Evolutionary conservation across 140 eudicot species (phyloP).

Genomic region (Flaveria floridana): DNA sequence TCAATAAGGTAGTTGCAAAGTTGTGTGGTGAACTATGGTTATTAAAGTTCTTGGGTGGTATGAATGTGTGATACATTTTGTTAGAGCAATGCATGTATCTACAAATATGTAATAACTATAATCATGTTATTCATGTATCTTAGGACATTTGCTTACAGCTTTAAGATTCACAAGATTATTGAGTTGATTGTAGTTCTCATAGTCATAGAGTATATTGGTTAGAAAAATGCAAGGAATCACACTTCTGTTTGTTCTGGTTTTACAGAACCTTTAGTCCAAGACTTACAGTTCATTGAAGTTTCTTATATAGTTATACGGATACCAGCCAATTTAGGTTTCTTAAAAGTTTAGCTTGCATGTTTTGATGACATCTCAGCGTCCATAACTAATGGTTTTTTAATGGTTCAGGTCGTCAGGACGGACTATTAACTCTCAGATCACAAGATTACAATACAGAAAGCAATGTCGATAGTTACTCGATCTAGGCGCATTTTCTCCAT

Average conservation of each 20-base stretch:
- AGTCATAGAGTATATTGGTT: conserved; percentile 5
- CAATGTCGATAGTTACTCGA: conserved; percentile 54
- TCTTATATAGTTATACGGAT: not conserved
- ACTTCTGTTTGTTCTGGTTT: conserved; percentile 2
- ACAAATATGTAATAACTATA: not conserved
- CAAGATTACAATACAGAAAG: conserved; percentile 20
- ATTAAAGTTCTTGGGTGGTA: too few relatives aligned
- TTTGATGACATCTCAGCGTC: not conserved
- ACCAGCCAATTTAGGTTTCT: not conserved
- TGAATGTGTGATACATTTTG: conserved; percentile 10
- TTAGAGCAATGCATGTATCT: not conserved
- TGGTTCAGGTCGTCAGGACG: not conserved
- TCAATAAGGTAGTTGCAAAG: too few relatives aligned
- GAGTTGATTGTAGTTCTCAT: conserved; percentile 6
- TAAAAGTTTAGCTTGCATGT: conserved; percentile 3
- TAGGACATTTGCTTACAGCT: not conserved
- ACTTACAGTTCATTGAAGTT: conserved; percentile 1
- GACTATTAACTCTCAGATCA: not conserved
- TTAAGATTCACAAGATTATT: conserved; percentile 13
- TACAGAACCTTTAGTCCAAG: not conserved
- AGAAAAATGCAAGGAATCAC: not conserved
- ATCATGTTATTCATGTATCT: not conserved
- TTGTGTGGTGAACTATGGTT: too few relatives aligned
- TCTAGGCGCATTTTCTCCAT: conserved; percentile 43
- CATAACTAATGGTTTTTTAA: not conserved